These are phyloP conservation scores for Tetradesmus lagerheimii DNA, from an alignment of 139 green algal species.

Conservation along the genomic window DNA sequence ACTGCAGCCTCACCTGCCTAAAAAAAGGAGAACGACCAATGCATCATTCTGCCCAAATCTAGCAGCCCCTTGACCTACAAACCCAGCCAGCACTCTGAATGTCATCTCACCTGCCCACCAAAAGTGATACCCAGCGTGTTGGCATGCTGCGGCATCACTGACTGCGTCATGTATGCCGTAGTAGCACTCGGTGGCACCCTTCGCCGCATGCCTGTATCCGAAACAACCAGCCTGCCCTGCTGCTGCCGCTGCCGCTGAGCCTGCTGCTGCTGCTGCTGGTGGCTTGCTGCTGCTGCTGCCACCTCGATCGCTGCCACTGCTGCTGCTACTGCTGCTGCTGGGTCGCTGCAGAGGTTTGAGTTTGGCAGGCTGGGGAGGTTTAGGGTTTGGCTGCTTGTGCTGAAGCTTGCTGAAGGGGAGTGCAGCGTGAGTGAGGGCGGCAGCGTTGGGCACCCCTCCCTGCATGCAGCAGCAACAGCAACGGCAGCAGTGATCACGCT, in stretches of 20 bases:
- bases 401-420: background rate
- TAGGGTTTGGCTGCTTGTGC: background rate
- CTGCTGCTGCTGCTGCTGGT: background rate
- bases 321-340: conserved; percentile 22
- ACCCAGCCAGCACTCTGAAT: too few relatives aligned
- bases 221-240: background rate
- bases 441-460: conserved; percentile 70
- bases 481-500: too few relatives aligned
- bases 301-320: background rate
- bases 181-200: conserved; percentile 68
- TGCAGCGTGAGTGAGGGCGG: conserved; percentile 64
- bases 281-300: conserved; percentile 22
- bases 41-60: too few relatives aligned
- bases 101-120: conserved; percentile 79
- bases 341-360: background rate
- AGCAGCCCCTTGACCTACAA: too few relatives aligned
- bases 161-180: conserved; percentile 82
- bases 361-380: background rate
- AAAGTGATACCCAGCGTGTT: conserved; percentile 90
- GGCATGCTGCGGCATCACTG: conserved; percentile 87
- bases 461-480: background rate
- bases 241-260: background rate
- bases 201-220: background rate
- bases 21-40: too few relatives aligned
- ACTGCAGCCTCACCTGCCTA: conserved; percentile 63